Conservation (phyloP, 164 flowering plant genomes). For the Sedum album region DNA sequence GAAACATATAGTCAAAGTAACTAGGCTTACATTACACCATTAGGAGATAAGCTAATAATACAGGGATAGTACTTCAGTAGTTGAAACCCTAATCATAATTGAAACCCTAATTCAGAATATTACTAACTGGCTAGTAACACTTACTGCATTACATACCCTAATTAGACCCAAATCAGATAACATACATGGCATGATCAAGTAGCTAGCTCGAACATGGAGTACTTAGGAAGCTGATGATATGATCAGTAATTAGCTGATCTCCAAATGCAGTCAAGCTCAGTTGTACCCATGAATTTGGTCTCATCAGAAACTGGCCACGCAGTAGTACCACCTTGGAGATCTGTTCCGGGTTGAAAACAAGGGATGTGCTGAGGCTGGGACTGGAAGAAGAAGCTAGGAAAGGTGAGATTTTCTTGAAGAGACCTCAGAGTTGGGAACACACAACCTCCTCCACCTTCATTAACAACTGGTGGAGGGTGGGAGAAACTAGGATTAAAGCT, state of each 20-base stretch:
- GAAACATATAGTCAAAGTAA: no score
- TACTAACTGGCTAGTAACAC: background rate
- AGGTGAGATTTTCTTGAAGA: constrained; percentile 65
- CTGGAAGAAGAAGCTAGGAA: constrained; percentile 46
- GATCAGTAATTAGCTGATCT: constrained; percentile 12
- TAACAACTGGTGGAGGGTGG: constrained; percentile 8
- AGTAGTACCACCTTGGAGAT: constrained; percentile 20
- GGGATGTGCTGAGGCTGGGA: constrained; percentile 10
- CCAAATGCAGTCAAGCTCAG: constrained; percentile 89
- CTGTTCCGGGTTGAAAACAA: no score
- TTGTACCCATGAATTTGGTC: constrained; percentile 20
- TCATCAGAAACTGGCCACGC: constrained; percentile 13
- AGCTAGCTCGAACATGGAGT: no score
- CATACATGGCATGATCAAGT: background rate
- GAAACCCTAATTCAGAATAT: background rate
- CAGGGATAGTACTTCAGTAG: background rate
- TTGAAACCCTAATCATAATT: no score
- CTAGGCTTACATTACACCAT: no score
- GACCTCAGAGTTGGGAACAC: constrained; percentile 54
- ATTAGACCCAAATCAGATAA: background rate
- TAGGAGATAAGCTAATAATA: background rate
- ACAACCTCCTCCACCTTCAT: constrained; percentile 16
- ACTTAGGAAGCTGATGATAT: background rate
- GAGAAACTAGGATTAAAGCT: background rate
- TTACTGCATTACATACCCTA: background rate